A percentile compares a stretch with the other conserved stretches of the same genome.
These are phyloP conservation scores for Lathyrus aphaca DNA, from an alignment of 306 rosid genomes.

Conservation along the genomic window DNA sequence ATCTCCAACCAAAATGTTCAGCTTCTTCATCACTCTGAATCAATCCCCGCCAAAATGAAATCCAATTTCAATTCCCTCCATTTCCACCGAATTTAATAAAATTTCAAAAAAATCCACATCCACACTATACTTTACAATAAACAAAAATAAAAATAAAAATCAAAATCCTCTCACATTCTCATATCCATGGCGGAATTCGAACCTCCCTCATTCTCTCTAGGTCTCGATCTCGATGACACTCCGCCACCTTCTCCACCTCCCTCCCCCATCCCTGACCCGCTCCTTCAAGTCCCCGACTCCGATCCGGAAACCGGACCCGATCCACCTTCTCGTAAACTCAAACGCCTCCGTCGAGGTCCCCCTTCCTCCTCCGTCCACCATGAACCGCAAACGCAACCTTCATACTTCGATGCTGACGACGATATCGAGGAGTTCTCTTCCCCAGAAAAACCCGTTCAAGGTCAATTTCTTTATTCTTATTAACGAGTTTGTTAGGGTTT, in stretches of 20 bases:
- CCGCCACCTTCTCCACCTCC: slow-evolving; percentile 37
- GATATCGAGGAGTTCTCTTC: slow-evolving; percentile 88
- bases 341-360: slow-evolving; percentile 74
- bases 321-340: slow-evolving; percentile 48
- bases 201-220: slow-evolving; percentile 81
- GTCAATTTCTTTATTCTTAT: not conserved
- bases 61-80: not conserved
- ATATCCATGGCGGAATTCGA: slow-evolving; percentile 61
- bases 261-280: slow-evolving; percentile 24
- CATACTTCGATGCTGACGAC: slow-evolving; percentile 48
- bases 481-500: too few species aligned
- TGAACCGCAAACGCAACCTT: not conserved
- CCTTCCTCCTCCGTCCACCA: not conserved
- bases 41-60: not conserved
- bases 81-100: not conserved
- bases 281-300: slow-evolving; percentile 40
- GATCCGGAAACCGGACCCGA: slow-evolving; percentile 46
- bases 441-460: slow-evolving; percentile 49
- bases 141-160: slow-evolving; percentile 37
- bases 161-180: not conserved
- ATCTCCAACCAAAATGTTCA: too few species aligned
- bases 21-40: not conserved
- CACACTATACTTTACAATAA: not conserved
- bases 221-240: slow-evolving; percentile 62
- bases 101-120: not conserved